A percentile compares a stretch with the other conserved stretches of the same genome.
phyloP scores from a whole-genome alignment of 805 yeast genomes.

The Yamadazyma philogaea region DNA sequence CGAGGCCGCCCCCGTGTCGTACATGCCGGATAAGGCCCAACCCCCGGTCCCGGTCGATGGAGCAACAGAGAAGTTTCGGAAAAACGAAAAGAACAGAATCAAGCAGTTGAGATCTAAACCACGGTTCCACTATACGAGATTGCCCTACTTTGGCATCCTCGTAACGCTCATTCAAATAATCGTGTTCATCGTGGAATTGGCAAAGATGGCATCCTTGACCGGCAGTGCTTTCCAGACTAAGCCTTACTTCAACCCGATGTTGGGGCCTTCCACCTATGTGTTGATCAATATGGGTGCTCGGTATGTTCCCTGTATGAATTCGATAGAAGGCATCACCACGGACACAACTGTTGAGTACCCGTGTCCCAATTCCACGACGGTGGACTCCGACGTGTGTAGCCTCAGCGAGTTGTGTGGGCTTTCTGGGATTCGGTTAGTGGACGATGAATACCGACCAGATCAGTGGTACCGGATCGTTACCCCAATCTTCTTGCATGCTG shows the following conservation, averaged over 20 bases:
- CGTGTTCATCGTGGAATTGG: slow-evolving; percentile 63
- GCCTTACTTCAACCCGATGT: slow-evolving; percentile 75
- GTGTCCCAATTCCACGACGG: slow-evolving; percentile 63
- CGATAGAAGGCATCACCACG: slow-evolving; percentile 48
- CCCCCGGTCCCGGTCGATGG: slow-evolving; percentile 14
- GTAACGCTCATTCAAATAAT: slow-evolving; percentile 46
- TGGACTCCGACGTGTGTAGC: slow-evolving; percentile 53
- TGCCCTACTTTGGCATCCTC: slow-evolving; percentile 41
- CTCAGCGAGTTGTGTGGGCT: slow-evolving; percentile 61
- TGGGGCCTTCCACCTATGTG: slow-evolving; percentile 69
- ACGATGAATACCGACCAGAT: slow-evolving; percentile 42
- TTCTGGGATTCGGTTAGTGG: slow-evolving; percentile 40
- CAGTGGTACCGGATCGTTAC: slow-evolving; percentile 70
- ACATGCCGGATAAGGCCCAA: slow-evolving; percentile 11
- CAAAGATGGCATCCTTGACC: slow-evolving; percentile 53
- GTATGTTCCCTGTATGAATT: slow-evolving; percentile 68
- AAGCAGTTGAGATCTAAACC: slow-evolving; percentile 26
- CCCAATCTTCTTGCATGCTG: slow-evolving; percentile 75
- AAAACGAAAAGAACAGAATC: slow-evolving; percentile 24
- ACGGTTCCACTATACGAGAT: slow-evolving; percentile 33
- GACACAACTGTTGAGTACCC: slow-evolving; percentile 50
- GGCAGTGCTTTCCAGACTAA: slow-evolving; percentile 64
- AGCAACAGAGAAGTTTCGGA: slow-evolving; percentile 15
- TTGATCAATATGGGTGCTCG: slow-evolving; percentile 69
- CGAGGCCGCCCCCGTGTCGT: slow-evolving; percentile 2